These are phyloP conservation scores for Vaccinium darrowii DNA, from an alignment of 148 eudicot genomes.

Conservation along the genomic window DNA sequence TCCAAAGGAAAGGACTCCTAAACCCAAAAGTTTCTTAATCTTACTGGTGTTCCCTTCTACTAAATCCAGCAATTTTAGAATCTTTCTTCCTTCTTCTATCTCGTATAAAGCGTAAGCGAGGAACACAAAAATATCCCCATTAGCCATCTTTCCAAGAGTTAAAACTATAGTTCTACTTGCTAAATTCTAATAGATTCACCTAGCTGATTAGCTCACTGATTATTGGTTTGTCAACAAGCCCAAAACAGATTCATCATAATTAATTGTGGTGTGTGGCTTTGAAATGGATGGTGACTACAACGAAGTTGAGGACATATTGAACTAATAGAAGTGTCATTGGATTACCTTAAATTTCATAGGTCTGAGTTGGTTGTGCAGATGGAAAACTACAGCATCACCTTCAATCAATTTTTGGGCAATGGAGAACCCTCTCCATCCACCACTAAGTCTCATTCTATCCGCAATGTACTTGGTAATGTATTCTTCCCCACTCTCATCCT, in stretches of 20 bases:
- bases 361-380: conserved; percentile 4
- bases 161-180: not conserved
- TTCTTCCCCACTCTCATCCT: conserved; percentile 23
- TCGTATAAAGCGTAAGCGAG: not conserved
- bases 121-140: not conserved
- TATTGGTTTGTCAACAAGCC: not conserved
- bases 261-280: not conserved
- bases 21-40: not conserved
- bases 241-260: not conserved
- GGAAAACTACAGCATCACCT: conserved; percentile 31
- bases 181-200: not conserved
- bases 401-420: conserved; percentile 20
- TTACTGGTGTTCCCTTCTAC: not conserved
- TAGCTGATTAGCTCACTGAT: too few species aligned
- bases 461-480: conserved; percentile 10
- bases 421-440: conserved; percentile 30
- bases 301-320: not conserved
- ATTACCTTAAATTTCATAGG: not conserved
- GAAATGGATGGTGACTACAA: not conserved
- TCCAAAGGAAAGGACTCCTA: not conserved
- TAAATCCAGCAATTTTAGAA: not conserved
- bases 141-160: not conserved
- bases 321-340: not conserved
- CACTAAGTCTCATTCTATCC: conserved; percentile 17
- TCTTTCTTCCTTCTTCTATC: not conserved